Evolutionary conservation across 768 basidiomycete species (phyloP).

Genomic region (Calvatia gigantea): DNA sequence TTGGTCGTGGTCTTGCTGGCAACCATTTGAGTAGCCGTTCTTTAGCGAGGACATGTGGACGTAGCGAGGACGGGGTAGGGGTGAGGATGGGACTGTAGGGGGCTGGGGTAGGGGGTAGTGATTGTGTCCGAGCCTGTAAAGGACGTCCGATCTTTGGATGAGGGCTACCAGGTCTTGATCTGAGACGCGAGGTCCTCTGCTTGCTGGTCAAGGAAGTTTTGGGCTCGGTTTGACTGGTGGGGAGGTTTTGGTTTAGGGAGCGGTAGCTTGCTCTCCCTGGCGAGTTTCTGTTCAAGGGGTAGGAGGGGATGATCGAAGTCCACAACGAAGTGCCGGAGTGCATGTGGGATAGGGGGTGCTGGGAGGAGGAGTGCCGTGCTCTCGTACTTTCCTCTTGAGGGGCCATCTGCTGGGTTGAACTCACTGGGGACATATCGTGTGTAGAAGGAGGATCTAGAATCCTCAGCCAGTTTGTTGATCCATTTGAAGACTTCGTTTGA

Average conservation of each 20-base stretch:
- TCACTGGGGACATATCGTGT: conserved; percentile 30
- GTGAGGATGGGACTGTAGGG: conserved; percentile 9
- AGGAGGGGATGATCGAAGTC: conserved; percentile 18
- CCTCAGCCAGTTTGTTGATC: neutral
- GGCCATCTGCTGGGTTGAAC: conserved; percentile 33
- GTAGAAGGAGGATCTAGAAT: conserved; percentile 15
- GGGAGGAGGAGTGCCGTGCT: conserved; percentile 24
- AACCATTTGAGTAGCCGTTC: conserved; percentile 25
- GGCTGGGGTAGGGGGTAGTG: neutral
- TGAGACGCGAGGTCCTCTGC: too few species aligned
- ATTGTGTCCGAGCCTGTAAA: neutral
- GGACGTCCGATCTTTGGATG: neutral
- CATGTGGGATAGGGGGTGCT: conserved; percentile 24
- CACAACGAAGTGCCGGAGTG: conserved; percentile 23
- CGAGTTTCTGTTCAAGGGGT: conserved; percentile 10
- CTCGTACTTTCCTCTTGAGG: conserved; percentile 32
- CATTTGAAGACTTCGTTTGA: conserved; percentile 27
- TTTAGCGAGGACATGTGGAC: conserved; percentile 24
- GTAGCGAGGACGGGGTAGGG: conserved; percentile 13
- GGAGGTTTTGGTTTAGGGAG: neutral
- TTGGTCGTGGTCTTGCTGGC: conserved; percentile 9
- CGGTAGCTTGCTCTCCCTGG: neutral
- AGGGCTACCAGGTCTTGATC: too few species aligned
- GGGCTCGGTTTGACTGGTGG: neutral
- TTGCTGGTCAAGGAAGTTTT: too few species aligned